Base-by-base conservation (phyloP, 2,329 filamentous ascomycete genomes). In the Zymoseptoria brevis region DNA sequence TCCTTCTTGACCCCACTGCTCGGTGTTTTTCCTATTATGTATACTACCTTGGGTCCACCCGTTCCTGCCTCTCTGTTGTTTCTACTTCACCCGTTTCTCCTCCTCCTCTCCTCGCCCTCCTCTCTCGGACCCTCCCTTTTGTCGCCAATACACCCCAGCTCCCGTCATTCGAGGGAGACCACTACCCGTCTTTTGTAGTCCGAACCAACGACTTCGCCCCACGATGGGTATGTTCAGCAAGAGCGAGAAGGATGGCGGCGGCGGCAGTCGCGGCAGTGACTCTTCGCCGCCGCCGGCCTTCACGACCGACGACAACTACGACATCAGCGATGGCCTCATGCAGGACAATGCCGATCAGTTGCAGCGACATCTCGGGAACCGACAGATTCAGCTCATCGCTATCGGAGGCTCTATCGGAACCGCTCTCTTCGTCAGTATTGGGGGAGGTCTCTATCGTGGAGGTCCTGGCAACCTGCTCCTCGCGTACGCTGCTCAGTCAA, bases 401-500 rank as follows among this genome's bases (percentile, higher is more conserved):
- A 72, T 74, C 57, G 72, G 71, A 54, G 71, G 71, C 58, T 66
- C 65, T 21, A 73, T 73, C 56, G 69, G 69, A 19, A 71, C 68
- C 24, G 69, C 68, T 3, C 63, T 71, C 8, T 74, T 74, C 64
- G 70, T 72, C 29, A 65, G 78, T 67, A 86, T 87, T 62, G 83
- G 84, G 58, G 75, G 75, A 63, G 84, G 83, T 60, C 73, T 83
- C 22, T 74, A 74, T 61, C 74, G 74, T 53, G 80, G 76, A 51
- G 80, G 80, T 19, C 79, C 80, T 8, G 77, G 73, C 53, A 80
- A 77, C 59, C 73, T 87, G 49, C 76, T 88, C 61, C 69, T 87
- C 59, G 83, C 81, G 45, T 87, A 83, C 68, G 75, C 77, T 35
- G 62, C 84, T 50, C 85, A 87, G 69, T 77, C 76, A 45, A 70